Evolutionary conservation across 1,284 basidiomycete species (phyloP).

Genomic region (Cerrena zonata): DNA sequence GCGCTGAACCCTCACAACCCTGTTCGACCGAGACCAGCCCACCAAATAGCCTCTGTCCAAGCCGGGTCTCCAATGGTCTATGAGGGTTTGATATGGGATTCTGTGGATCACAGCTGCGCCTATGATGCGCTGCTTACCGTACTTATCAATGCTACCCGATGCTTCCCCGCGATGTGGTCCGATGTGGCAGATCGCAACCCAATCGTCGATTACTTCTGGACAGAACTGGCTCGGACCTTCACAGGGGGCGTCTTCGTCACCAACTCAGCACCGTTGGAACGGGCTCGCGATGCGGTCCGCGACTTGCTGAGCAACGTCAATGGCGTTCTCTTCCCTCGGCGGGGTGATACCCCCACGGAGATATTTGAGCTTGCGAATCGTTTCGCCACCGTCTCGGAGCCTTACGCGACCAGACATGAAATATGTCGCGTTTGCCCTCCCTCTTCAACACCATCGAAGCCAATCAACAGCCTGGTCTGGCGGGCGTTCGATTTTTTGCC

Average conservation of each 20-base stretch:
- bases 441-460: too few relatives aligned
- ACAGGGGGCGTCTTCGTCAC: neutral
- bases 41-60: too few relatives aligned
- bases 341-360: too few relatives aligned
- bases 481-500: too few relatives aligned
- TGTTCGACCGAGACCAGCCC: too few relatives aligned
- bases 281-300: neutral
- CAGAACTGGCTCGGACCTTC: neutral
- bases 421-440: too few relatives aligned
- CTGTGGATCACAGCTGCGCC: constrained; percentile 4
- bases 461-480: too few relatives aligned
- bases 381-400: too few relatives aligned
- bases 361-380: too few relatives aligned
- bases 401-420: too few relatives aligned
- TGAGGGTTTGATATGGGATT: constrained; percentile 3
- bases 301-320: neutral
- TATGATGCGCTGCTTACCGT: constrained; percentile 22
- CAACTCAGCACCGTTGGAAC: neutral
- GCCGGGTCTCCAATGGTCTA: neutral
- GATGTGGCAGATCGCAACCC: neutral
- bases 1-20: too few relatives aligned
- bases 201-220: neutral
- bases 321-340: neutral
- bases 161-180: neutral
- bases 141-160: neutral